A percentile compares a stretch with the other conserved stretches of the same genome.
Evolutionary conservation across 441 rosid species (phyloP).

Genomic region (Geranium incanum): DNA sequence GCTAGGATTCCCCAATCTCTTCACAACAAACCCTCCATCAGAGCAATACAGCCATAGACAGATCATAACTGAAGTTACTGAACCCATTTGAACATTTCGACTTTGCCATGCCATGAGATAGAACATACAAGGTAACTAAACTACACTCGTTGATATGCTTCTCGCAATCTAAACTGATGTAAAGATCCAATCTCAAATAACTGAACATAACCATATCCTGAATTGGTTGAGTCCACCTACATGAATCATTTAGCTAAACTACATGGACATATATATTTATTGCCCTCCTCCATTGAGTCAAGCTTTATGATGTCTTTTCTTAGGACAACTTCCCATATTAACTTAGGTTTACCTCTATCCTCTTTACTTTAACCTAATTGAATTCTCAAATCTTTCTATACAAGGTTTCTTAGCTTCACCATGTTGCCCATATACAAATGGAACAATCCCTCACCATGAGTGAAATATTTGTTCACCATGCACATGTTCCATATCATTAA

Average conservation of each 20-base stretch:
- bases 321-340: background rate
- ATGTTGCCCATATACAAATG: background rate
- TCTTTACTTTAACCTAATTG: slow-evolving; percentile 43
- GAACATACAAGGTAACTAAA: background rate
- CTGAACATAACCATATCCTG: background rate
- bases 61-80: background rate
- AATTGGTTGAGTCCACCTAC: too few species aligned
- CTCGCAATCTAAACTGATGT: too few species aligned
- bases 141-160: too few species aligned
- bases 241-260: background rate
- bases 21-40: background rate
- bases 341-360: slow-evolving; percentile 8
- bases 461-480: background rate
- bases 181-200: background rate
- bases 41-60: background rate
- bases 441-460: background rate
- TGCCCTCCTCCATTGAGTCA: background rate
- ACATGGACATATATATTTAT: background rate
- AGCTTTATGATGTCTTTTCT: background rate
- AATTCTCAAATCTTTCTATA: slow-evolving; percentile 45
- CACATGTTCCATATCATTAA: background rate
- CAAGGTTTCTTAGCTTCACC: slow-evolving; percentile 16
- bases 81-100: slow-evolving; percentile 44
- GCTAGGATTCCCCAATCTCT: background rate
- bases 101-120: slow-evolving; percentile 23